A percentile compares a stretch with the other conserved stretches of the same genome.
phyloP scores from a whole-genome alignment of 2,329 filamentous ascomycete species.

The Peltaster fructicola region DNA sequence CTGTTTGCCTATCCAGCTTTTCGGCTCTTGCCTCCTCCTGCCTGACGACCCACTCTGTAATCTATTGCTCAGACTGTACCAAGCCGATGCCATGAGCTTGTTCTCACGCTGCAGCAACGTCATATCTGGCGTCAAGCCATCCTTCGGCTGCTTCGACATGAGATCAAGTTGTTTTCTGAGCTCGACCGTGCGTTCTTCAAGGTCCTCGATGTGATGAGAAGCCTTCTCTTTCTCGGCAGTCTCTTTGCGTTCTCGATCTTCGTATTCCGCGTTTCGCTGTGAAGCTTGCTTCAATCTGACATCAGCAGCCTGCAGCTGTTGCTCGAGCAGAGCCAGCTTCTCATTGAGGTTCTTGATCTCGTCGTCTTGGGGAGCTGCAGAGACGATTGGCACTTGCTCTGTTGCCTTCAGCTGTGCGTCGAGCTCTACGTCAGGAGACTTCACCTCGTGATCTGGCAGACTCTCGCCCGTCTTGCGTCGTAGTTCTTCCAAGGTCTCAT shows the following conservation, averaged over 20 bases:
- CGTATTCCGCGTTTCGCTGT: slow-evolving; percentile 14
- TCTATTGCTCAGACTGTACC: slow-evolving; percentile 65
- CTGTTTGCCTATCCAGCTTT: slow-evolving; percentile 75
- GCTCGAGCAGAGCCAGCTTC: slow-evolving; percentile 15
- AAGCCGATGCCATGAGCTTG: slow-evolving; percentile 61
- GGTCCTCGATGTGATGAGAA: slow-evolving; percentile 10
- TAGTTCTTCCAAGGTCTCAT: slow-evolving; percentile 30
- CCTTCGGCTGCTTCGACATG: slow-evolving; percentile 7
- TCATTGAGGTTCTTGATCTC: slow-evolving; percentile 15
- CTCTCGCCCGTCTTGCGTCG: too few species aligned
- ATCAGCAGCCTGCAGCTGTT: slow-evolving; percentile 17
- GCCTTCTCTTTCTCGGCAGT: slow-evolving; percentile 7
- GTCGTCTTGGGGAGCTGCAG: slow-evolving; percentile 4
- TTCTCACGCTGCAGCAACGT: slow-evolving; percentile 63
- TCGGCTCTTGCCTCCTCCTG: slow-evolving; percentile 53
- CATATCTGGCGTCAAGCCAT: slow-evolving; percentile 26
- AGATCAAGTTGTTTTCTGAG: slow-evolving; percentile 15
- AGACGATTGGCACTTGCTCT: slow-evolving; percentile 4
- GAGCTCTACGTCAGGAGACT: slow-evolving; percentile 9
- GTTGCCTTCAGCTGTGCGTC: slow-evolving; percentile 7
- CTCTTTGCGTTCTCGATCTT: slow-evolving; percentile 10
- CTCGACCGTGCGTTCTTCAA: slow-evolving; percentile 12
- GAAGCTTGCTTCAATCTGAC: slow-evolving; percentile 16
- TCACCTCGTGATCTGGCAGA: slow-evolving; percentile 25
- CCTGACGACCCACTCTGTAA: slow-evolving; percentile 67